A percentile compares a stretch with the other conserved stretches of the same genome.
phyloP scores from a whole-genome alignment of 257 asterid genomes.

The Solanum raphanifolium region DNA sequence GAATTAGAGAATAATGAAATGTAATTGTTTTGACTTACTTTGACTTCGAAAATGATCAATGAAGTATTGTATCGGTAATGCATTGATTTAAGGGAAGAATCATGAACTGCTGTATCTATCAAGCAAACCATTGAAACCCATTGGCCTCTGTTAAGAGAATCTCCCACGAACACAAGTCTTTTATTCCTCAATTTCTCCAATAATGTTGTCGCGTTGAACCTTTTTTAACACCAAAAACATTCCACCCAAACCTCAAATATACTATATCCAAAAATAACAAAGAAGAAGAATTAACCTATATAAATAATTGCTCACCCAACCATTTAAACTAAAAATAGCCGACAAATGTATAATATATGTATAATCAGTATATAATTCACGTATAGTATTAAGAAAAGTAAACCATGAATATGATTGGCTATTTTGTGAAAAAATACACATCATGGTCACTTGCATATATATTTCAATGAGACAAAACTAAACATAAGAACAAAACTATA shows the following conservation, averaged over 20 bases:
- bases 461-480: background rate
- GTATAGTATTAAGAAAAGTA: no score
- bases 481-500: background rate
- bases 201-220: slow-evolving; percentile 79
- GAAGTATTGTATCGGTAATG: slow-evolving; percentile 63
- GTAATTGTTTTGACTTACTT: slow-evolving; percentile 19
- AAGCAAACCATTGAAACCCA: slow-evolving; percentile 93
- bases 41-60: slow-evolving; percentile 75
- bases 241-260: slow-evolving; percentile 20
- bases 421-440: background rate
- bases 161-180: slow-evolving; percentile 83
- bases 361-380: background rate
- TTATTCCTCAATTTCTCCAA: slow-evolving; percentile 69
- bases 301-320: background rate
- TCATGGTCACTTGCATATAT: background rate
- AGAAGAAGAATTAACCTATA: background rate
- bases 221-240: slow-evolving; percentile 28
- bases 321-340: background rate
- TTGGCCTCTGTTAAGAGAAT: slow-evolving; percentile 78
- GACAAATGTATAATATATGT: background rate
- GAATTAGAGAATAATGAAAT: background rate
- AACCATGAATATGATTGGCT: background rate
- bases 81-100: slow-evolving; percentile 36
- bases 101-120: slow-evolving; percentile 60
- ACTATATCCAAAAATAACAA: background rate